Percentiles rank a stretch among this genome's conserved stretches.
Evolutionary conservation across 2,329 filamentous ascomycete species (phyloP).

Genomic region (Colletotrichum falcatum): DNA sequence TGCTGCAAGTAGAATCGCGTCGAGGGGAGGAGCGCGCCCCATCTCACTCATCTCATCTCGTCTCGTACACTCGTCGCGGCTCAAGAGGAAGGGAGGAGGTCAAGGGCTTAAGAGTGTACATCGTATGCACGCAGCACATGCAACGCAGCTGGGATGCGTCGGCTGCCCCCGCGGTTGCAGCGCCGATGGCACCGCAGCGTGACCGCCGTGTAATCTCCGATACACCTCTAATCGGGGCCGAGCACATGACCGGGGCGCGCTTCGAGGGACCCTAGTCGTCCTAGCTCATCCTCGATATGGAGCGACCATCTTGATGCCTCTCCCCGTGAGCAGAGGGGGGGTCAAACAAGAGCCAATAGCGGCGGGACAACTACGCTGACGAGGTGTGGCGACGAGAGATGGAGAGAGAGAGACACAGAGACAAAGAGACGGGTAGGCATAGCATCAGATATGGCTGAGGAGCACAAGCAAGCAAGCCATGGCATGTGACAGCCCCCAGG

Average conservation of each 20-base stretch:
- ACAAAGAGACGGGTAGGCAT: not conserved
- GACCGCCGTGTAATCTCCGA: conserved; percentile 16
- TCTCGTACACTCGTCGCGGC: not conserved
- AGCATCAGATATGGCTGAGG: conserved; percentile 4
- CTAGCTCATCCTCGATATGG: too few relatives aligned
- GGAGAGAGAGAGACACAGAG: too few relatives aligned
- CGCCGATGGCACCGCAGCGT: conserved; percentile 9
- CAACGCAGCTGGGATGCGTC: conserved; percentile 26
- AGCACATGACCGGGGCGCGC: conserved; percentile 31
- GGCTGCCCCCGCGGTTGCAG: conserved; percentile 22
- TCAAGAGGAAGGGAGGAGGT: too few relatives aligned
- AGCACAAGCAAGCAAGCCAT: not conserved
- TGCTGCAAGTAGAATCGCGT: conserved; percentile 14
- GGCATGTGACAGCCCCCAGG: conserved; percentile 34
- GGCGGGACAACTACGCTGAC: too few relatives aligned
- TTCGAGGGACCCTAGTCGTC: conserved; percentile 6
- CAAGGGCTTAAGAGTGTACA: not conserved
- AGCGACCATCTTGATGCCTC: conserved; percentile 1
- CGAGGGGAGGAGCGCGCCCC: conserved; percentile 3
- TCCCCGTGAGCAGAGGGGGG: not conserved
- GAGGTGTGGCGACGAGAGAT: too few relatives aligned
- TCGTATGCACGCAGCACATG: not conserved
- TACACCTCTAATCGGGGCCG: conserved; percentile 22
- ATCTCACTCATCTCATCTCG: not conserved
- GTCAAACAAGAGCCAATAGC: too few relatives aligned